Evolutionary conservation across 2,329 filamentous ascomycete genomes (phyloP).

Genomic region (Penicillium oxalicum): DNA sequence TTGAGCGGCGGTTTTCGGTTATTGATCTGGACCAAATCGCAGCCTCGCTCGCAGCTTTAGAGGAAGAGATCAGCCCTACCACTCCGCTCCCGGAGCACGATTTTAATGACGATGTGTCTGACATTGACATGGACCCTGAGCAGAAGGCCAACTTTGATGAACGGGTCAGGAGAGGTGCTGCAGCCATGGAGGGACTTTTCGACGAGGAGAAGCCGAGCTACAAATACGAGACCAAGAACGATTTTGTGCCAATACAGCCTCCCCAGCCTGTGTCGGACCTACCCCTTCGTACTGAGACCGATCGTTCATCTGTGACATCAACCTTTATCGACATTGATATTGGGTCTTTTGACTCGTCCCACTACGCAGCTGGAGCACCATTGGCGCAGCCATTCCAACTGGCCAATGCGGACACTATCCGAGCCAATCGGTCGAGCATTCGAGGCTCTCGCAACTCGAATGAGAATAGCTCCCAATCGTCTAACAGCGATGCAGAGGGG

Average conservation of each 20-base stretch:
- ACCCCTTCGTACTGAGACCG: conserved; percentile 44
- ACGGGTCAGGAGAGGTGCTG: conserved; percentile 52
- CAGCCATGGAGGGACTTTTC: conserved; percentile 53
- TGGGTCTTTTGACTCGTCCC: conserved; percentile 44
- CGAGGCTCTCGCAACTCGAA: conserved; percentile 38
- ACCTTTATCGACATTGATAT: conserved; percentile 54
- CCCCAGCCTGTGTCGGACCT: conserved; percentile 49
- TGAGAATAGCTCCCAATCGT: conserved; percentile 29
- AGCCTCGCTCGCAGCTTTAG: conserved; percentile 42
- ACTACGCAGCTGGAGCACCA: conserved; percentile 49
- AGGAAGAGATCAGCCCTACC: conserved; percentile 36
- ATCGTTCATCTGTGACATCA: conserved; percentile 44
- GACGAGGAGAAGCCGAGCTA: conserved; percentile 53
- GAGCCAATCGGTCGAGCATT: conserved; percentile 49
- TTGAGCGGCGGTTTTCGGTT: conserved; percentile 48
- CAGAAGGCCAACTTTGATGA: conserved; percentile 52
- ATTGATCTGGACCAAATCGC: conserved; percentile 42
- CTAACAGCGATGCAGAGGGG: conserved; percentile 25
- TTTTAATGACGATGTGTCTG: conserved; percentile 23
- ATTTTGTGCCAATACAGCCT: conserved; percentile 41
- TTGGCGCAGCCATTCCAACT: conserved; percentile 48
- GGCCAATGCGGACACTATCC: conserved; percentile 50
- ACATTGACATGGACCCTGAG: conserved; percentile 35
- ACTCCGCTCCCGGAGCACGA: conserved; percentile 22
- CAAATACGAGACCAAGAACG: conserved; percentile 50